phyloP scores from a whole-genome alignment of 129 eudicot species.

The Smallanthus sonchifolius region DNA sequence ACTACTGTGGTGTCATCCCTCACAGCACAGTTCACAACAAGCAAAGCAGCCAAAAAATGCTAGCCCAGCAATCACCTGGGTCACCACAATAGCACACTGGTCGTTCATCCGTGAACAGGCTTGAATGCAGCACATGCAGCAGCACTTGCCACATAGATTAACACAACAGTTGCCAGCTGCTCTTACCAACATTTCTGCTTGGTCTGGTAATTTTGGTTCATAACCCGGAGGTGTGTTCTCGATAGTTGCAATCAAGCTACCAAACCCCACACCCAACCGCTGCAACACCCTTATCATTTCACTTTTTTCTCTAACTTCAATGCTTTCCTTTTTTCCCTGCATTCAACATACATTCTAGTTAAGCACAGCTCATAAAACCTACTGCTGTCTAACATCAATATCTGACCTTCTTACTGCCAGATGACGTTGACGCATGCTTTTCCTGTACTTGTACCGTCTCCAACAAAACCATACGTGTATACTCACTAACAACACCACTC shows the following conservation, averaged over 20 bases:
- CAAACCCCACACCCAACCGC: conserved; percentile 64
- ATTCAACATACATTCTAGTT: background rate
- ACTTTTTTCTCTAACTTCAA: conserved; percentile 17
- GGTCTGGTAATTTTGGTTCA: conserved; percentile 52
- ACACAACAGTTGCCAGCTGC: conserved; percentile 84
- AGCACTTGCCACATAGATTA: conserved; percentile 52
- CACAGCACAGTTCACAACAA: conserved; percentile 58
- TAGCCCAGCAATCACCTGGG: conserved; percentile 60
- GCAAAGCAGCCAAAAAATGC: conserved; percentile 70
- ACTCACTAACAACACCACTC: conserved; percentile 56
- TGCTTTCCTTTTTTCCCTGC: conserved; percentile 30
- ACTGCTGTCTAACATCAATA: background rate
- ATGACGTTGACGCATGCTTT: conserved; percentile 31
- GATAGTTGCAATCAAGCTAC: conserved; percentile 61
- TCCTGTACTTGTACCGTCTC: conserved; percentile 49
- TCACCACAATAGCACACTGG: conserved; percentile 58
- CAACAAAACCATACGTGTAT: conserved; percentile 68
- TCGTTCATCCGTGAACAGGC: conserved; percentile 55
- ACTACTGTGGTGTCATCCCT: background rate
- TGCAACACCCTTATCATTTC: conserved; percentile 33
- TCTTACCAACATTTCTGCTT: conserved; percentile 63
- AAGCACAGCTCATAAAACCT: background rate
- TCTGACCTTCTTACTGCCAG: conserved; percentile 37
- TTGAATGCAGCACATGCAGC: conserved; percentile 80
- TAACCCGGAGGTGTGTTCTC: conserved; percentile 77